Percentiles rank a stretch among this genome's conserved stretches.
phyloP scores from a whole-genome alignment of 805 yeast species.

The Wickerhamiella musiphila region DNA sequence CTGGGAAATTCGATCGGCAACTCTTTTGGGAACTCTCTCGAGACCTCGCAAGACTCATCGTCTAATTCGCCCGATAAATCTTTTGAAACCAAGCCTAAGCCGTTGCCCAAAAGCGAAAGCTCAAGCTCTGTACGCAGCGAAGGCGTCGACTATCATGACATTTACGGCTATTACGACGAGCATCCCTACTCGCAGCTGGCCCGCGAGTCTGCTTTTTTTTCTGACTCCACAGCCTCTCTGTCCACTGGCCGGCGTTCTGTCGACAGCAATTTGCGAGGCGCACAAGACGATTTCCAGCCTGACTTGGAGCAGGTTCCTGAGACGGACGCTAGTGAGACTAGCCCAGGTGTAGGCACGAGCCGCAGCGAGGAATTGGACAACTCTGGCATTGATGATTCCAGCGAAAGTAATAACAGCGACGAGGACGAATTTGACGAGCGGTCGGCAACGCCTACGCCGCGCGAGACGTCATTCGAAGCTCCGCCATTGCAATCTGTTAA shows the following conservation, averaged over 20 bases:
- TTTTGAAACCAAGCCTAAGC: no score
- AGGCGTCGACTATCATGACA: conserved; percentile 10
- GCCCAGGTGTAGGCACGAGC: not conserved
- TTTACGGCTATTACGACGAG: conserved; percentile 16
- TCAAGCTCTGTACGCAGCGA: not conserved
- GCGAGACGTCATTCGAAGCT: conserved; percentile 2
- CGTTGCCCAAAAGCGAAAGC: no score
- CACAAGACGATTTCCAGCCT: conserved; percentile 8
- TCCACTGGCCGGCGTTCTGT: conserved; percentile 17
- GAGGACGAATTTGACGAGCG: conserved; percentile 2
- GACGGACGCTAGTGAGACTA: conserved; percentile 1
- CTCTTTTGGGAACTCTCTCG: no score
- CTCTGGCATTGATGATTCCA: not conserved
- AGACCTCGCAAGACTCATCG: no score
- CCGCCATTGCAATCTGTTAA: conserved; percentile 2
- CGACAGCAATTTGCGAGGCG: conserved; percentile 8
- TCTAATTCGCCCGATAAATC: no score
- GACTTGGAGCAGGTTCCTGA: conserved; percentile 10
- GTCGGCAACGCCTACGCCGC: not conserved
- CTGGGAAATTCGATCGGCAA: no score
- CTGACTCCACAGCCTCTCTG: conserved; percentile 17
- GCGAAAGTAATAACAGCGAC: not conserved
- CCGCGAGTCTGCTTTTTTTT: conserved; percentile 1
- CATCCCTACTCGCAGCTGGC: conserved; percentile 12
- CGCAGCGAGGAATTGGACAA: not conserved